Evolutionary conservation across 176 grass and related monocot species (phyloP), one percentile per base, ranked within the genome.

Genomic region (Lolium multiflorum): DNA sequence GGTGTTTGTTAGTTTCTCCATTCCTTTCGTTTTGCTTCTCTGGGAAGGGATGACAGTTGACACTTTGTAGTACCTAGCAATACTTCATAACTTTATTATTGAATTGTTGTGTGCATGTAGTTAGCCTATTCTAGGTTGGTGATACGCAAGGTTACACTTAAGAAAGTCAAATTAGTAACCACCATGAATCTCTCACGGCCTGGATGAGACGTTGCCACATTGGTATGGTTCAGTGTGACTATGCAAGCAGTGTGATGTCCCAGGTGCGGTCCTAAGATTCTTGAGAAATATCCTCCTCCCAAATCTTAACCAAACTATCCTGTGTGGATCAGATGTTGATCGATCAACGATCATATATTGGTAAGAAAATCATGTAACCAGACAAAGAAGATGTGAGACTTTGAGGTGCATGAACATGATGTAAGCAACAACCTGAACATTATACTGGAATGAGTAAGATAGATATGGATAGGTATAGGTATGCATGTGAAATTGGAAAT

Each of bases 231-330:
- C 3, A 52, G 0, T 80, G 58, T 48, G 24, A 67, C 20, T 39
- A 22, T 4, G 6, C 46, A 57, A 58, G 62, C 14, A 61, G 58
- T 14, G 0, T 51, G 52, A 50, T 35, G 17, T 24, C 86, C 39
- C 10, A 88, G 25, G 5, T 54, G 28, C 35, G 41, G 52, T 67
- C 62, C 12, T 59, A 59, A 55, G 58, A 4, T 60, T 28, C n/a
- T 88, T 83, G 62, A 75, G 17, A 59, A 71, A 44, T 25, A 59
- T 81, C 58, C 59, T 81, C 58, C 59, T 75, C 21, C 15, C 9
- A 78, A 4, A 12, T 72, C 64, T 28, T 75, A 57, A 44, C 22
- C 17, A 11, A 41, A 74, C 11, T 48, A 48, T 70, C 24, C 31
- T 48, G 9, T 44, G 51, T 50, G 79, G 8, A 55, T 59, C 11